Base-by-base conservation (phyloP, 257 asterid species). In the Dorcoceras hygrometricum region DNA sequence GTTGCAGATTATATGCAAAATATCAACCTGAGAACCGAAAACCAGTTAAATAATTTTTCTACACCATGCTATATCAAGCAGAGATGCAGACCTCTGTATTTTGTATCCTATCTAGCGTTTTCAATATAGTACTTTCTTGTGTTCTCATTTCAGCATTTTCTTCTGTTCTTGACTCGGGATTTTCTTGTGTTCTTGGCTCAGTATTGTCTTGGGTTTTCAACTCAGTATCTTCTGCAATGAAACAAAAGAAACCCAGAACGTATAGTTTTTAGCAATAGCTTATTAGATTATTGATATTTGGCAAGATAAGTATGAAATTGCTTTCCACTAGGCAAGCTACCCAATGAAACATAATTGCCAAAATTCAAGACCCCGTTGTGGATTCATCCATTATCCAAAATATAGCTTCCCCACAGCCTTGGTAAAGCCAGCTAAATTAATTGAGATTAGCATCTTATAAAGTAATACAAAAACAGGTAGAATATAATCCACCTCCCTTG, bases 21-120 rank as follows among this genome's bases (percentile, higher is more conserved):
- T 14, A 43, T 43, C 51, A 43, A 43, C 51, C 51, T 43, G 12
- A 14, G 19, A 43, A 43, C 51, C n/a, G 4, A 51, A 18, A 78
- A 43, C 23, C 59, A 72, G 36, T 14, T 69, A 73, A 54, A 48
- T 39, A 61, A 76, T 59, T 57, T 51, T 59, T 43, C 65, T 65
- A 43, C 51, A 43, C 51, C 57, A 32, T 68, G 72, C 71, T 46
- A 60, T 57, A 73, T 70, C 62, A 59, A 23, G 70, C 76, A 74
- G 71, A 79, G 70, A 80, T 68, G 73, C 89, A 71, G 66, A 89
- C 95, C 94, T 87, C 80, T 46, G 66, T 66, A 54, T 73, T 73
- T 59, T 77, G 83, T 70, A 77, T 71, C 83, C 66, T 80, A 34
- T 75, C 76, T 59, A 75, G 64, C 39, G 68, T 28, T 20, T 39